phyloP scores from a whole-genome alignment of 2,329 filamentous ascomycete species.

The Paraconiothyrium brasiliense region DNA sequence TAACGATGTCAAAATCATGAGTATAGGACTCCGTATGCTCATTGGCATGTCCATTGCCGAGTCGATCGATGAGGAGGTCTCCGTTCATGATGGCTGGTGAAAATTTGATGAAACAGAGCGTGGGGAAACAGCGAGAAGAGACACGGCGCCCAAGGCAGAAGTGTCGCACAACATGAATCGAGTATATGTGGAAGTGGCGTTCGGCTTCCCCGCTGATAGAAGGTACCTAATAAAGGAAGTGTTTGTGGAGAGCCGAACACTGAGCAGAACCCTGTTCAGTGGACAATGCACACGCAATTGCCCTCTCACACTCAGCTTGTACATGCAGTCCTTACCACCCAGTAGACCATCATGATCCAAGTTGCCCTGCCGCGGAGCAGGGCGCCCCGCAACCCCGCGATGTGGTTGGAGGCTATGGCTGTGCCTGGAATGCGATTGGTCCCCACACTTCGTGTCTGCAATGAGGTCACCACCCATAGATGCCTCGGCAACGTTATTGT shows the following conservation, averaged over 20 bases:
- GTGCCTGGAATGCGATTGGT: neutral
- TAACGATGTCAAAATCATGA: conserved; percentile 58
- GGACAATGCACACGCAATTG: neutral
- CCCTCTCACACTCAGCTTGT: neutral
- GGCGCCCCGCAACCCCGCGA: neutral
- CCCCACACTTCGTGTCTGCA: neutral
- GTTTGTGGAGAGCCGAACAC: conserved; percentile 9
- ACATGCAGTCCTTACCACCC: neutral
- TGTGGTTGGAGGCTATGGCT: neutral
- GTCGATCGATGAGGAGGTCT: conserved; percentile 7
- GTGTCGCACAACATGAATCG: neutral
- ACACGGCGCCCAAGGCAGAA: neutral
- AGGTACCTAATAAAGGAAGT: neutral
- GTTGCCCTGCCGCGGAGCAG: neutral
- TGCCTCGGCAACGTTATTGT: neutral
- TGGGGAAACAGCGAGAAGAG: neutral
- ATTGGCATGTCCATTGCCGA: conserved; percentile 19
- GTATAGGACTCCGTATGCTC: conserved; percentile 20
- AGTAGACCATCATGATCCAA: neutral
- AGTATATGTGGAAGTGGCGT: conserved; percentile 1
- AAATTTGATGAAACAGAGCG: neutral
- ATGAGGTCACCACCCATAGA: conserved; percentile 1
- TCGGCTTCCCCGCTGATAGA: conserved; percentile 4
- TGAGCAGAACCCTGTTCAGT: no score
- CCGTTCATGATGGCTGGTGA: conserved; percentile 30